Evolutionary conservation across 2,329 filamentous ascomycete species (phyloP).

Genomic region (Cercospora canescens): DNA sequence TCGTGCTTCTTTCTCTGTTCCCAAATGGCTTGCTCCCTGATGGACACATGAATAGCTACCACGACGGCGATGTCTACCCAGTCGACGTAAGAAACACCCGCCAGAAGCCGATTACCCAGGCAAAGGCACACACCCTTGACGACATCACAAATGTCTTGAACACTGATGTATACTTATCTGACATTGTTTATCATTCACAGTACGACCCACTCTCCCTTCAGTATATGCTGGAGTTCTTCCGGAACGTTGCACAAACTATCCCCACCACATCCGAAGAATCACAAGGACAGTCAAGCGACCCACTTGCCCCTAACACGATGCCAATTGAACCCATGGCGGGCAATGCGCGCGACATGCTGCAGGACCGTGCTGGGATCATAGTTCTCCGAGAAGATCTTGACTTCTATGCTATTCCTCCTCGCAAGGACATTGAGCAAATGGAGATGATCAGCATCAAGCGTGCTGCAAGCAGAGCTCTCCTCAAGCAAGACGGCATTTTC

Average conservation of each 20-base stretch:
- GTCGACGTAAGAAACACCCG: constrained; percentile 74
- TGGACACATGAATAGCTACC: constrained; percentile 89
- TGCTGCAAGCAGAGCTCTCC: constrained; percentile 80
- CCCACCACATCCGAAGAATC: constrained; percentile 64
- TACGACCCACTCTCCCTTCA: constrained; percentile 95
- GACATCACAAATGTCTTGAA: constrained; percentile 45
- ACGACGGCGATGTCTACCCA: constrained; percentile 91
- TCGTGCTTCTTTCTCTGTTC: constrained; percentile 95
- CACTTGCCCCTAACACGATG: constrained; percentile 61
- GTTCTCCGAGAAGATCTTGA: constrained; percentile 94
- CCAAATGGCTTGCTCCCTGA: constrained; percentile 98
- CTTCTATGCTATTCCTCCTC: constrained; percentile 93
- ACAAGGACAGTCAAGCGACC: constrained; percentile 43
- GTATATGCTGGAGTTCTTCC: constrained; percentile 99
- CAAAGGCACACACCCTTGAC: constrained; percentile 34
- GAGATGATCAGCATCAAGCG: constrained; percentile 98
- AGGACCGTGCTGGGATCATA: constrained; percentile 93
- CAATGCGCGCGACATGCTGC: constrained; percentile 72
- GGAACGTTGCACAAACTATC: constrained; percentile 94
- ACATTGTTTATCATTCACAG: constrained; percentile 61
- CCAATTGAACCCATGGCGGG: constrained; percentile 66
- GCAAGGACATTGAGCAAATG: constrained; percentile 74
- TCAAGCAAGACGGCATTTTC: constrained; percentile 92
- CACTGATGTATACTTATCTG: constrained; percentile 55
- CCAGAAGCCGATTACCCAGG: constrained; percentile 32